Evolutionary conservation across 1,284 basidiomycete species (phyloP), one percentile per base, ranked within the genome.

Genomic region (Psilocybe mexicana): DNA sequence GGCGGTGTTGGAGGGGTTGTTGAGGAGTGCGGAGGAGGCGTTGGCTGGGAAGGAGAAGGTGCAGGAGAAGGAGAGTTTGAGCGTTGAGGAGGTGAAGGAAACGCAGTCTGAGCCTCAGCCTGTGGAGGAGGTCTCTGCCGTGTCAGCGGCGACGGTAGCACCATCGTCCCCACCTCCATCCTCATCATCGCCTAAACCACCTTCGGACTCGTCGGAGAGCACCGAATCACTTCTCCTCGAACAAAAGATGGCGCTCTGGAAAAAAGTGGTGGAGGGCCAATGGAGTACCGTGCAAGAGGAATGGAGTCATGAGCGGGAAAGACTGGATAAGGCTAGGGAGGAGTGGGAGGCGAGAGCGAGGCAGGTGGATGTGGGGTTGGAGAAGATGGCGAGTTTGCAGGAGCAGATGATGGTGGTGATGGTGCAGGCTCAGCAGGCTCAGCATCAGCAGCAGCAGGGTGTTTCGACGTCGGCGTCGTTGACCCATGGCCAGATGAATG

Each of bases 301-400:
- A 51, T 94, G 94, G 93, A 81, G 81, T 5, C 76, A 84, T 25
- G 96, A 97, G 73, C 81, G 93, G 2, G 88, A 91, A 61, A 79
- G 91, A 33, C 77, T 97, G 6, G 78, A 81, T 43, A 80, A 83
- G 24, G 90, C 92, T 7, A 82, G 90, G 38, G 85, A 65, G 66
- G 72, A 67, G 33, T 45, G 52, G 52, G 40, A 49, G 40, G 40
- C 18, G 10, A 23, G 49, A 28, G 25, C 35, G 49, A 1, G 28
- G 36, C 56, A 71, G 67, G 72, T 72, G 24, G 83, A 81, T 60
- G 72, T 73, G 0, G 77, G 82, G 0, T 69, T 87, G 2, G 76
- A 77, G 23, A 64, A 57, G 61, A 48, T 66, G 54, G 14, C 11
- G 12, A 40, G 4, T 5, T 3, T 40, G 10, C 38, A 40, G n/a